phyloP scores from a whole-genome alignment of 306 rosid genomes.

The Sindora glabra region DNA sequence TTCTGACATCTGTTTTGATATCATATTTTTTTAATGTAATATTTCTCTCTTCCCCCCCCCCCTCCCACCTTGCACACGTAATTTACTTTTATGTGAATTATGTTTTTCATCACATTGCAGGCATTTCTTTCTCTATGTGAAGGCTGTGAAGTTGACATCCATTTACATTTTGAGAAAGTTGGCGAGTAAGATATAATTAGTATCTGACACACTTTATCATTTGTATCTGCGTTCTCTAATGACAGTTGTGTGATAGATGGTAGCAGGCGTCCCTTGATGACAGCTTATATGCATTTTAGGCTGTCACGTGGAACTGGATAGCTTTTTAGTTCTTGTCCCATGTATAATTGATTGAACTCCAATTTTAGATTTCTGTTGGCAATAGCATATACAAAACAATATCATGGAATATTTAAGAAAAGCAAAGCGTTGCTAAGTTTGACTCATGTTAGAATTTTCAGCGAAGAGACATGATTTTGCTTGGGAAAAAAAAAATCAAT shows the following conservation, averaged over 20 bases:
- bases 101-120: conserved; percentile 39
- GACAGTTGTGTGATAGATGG: neutral
- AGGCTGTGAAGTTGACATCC: conserved; percentile 88
- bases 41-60: neutral
- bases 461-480: neutral
- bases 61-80: neutral
- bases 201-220: neutral
- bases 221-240: neutral
- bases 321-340: neutral
- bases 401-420: neutral
- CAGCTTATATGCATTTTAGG: neutral
- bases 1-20: conserved; percentile 4
- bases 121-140: conserved; percentile 94
- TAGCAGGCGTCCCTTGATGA: neutral
- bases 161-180: conserved; percentile 76
- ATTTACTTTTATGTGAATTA: neutral
- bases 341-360: neutral
- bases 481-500: neutral
- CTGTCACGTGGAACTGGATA: neutral
- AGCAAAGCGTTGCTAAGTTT: neutral
- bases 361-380: neutral
- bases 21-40: neutral
- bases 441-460: neutral
- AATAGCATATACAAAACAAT: neutral
- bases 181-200: conserved; percentile 70